Conservation (phyloP, 306 rosid species). For the Vicia faba region DNA sequence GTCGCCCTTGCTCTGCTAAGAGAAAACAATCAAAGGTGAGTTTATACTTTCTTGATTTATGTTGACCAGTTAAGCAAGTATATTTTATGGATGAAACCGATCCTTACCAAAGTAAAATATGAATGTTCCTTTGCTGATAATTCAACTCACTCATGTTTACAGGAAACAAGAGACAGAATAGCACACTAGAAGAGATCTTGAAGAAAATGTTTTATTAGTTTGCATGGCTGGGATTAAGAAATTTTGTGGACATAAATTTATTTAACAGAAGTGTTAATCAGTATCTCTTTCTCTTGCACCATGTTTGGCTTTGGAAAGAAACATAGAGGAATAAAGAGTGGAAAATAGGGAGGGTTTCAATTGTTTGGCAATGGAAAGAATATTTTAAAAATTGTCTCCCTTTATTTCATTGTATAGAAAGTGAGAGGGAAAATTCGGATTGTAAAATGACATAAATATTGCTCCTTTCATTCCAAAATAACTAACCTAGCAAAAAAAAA, state of each 20-base stretch:
- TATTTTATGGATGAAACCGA: constrained; percentile 1
- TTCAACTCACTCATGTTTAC: background rate
- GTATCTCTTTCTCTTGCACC: background rate
- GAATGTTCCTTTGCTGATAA: background rate
- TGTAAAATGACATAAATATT: too few species aligned
- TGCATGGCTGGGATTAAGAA: background rate
- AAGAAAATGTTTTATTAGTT: background rate
- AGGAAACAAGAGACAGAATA: constrained; percentile 16
- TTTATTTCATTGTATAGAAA: too few species aligned
- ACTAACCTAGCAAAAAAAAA: too few species aligned
- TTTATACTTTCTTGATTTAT: constrained; percentile 1
- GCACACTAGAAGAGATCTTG: background rate
- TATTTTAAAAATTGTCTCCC: background rate
- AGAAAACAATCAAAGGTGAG: constrained; percentile 44
- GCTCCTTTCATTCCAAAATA: too few species aligned
- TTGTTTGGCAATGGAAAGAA: background rate
- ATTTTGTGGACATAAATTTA: background rate
- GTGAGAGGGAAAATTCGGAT: too few species aligned
- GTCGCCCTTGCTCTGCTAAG: constrained; percentile 67
- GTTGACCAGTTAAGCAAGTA: too few species aligned
- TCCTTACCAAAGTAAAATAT: constrained; percentile 9
- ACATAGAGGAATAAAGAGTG: background rate
- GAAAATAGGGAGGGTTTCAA: background rate
- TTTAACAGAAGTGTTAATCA: background rate
- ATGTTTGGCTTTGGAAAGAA: background rate